These are phyloP conservation scores for Polygonum maritimum DNA, from an alignment of 148 eudicot species.

Conservation along the genomic window DNA sequence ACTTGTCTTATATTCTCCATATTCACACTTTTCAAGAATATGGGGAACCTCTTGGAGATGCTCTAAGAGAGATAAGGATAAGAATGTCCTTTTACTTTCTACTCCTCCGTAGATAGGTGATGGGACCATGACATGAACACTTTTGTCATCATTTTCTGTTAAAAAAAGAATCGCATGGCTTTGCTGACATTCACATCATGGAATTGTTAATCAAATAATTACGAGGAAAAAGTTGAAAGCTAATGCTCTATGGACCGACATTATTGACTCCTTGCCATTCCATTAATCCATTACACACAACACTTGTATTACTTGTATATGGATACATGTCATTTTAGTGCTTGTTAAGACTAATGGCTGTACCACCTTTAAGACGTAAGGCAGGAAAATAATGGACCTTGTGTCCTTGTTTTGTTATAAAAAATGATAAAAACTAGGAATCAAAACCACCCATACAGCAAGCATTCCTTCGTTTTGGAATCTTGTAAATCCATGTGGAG, in stretches of 20 bases:
- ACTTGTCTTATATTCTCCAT: no score
- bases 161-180: background rate
- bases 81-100: conserved; percentile 2
- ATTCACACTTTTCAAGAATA: no score
- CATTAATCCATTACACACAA: background rate
- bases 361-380: background rate
- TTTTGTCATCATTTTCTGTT: conserved; percentile 10
- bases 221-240: background rate
- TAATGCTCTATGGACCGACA: background rate
- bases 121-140: background rate
- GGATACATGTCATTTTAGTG: background rate
- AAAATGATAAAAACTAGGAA: background rate
- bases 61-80: conserved; percentile 8
- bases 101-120: background rate
- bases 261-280: background rate
- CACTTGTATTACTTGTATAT: background rate
- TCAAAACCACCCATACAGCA: background rate
- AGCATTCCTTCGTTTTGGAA: no score
- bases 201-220: background rate
- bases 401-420: background rate
- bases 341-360: background rate
- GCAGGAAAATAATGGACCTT: background rate
- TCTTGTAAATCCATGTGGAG: no score
- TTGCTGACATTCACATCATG: background rate
- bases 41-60: no score